Evolutionary conservation across 1,284 basidiomycete genomes (phyloP), one percentile per base, ranked within the genome.

Genomic region (Ustilago sp.): DNA sequence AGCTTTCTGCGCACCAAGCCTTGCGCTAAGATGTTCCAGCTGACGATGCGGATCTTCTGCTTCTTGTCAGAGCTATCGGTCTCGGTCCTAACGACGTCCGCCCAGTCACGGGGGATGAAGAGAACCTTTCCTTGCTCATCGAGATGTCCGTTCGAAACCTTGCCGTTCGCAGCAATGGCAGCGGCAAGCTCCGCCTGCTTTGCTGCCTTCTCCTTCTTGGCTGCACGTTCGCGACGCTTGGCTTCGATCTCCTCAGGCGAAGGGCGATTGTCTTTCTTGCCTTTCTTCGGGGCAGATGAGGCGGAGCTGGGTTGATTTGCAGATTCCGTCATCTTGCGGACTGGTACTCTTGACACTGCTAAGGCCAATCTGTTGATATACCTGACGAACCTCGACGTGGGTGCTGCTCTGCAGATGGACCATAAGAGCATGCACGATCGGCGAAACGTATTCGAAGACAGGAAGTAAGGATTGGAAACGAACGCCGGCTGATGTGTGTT

Each of bases 1-100:
- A 88, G 77, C 54, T 85, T 85, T 12, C 86, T 74, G 4, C 87
- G 82, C 17, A 88, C 86, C 34, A 88, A 77, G 4, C 86, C 85
- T 63, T 87, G 87, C 0, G 87, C 86, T 3, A 87, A 79, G 63
- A 87, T 86, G 62, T 80, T 81, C 82, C 83, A 84, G 63, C 74
- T 79, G 39, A 82, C 68, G 32, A 82, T 55, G 23, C 69, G 69
- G 36, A 78, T 34, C 54, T 64, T 72, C 17, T 62, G 65, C 41
- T 43, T 59, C 6, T 43, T 5, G 23, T 32, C 19, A 11, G 48
- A 8, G 13, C 36, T 19, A 1, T 7, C 19, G 13, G 8, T 8
- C 8, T 38, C 28, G 11, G 63, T n/a, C 6, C 12, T 4, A 6
- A 23, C 11, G 9, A 76, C 77, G 4, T 31, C n/a, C 8, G 63